These are phyloP conservation scores for Naegleria lovaniensis DNA, from an alignment of 208 protist species.

Conservation along the genomic window DNA sequence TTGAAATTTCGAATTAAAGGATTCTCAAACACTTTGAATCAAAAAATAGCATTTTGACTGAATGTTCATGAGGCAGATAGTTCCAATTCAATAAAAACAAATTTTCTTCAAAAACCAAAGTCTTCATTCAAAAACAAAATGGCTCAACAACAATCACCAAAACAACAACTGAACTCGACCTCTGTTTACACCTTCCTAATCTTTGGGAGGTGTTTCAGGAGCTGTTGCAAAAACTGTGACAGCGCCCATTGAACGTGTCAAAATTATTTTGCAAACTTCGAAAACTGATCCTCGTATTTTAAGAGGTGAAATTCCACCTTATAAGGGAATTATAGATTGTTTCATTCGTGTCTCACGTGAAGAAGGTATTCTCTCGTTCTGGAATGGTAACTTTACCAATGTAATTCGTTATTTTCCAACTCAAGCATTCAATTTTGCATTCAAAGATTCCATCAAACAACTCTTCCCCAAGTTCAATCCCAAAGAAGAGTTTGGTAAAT, in stretches of 20 bases:
- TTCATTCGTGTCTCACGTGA: slow-evolving; percentile 76
- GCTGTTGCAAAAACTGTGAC: slow-evolving; percentile 76
- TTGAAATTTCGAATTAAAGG: no score
- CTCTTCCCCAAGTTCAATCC: slow-evolving; percentile 81
- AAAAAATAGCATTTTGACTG: no score
- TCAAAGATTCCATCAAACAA: slow-evolving; percentile 90
- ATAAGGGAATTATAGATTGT: slow-evolving; percentile 88
- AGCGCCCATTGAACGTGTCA: slow-evolving; percentile 89
- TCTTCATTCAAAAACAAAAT: no score
- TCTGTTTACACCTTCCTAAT: no score
- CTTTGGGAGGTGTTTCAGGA: slow-evolving; percentile 45
- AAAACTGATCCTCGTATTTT: slow-evolving; percentile 50
- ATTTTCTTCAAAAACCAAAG: no score
- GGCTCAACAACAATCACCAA: no score
- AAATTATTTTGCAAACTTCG: slow-evolving; percentile 89
- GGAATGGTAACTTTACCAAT: slow-evolving; percentile 93
- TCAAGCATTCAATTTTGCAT: slow-evolving; percentile 95
- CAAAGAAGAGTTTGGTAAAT: slow-evolving; percentile 70
- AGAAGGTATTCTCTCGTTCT: slow-evolving; percentile 86
- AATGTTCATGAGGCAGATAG: no score
- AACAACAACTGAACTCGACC: no score
- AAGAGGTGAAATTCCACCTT: slow-evolving; percentile 50
- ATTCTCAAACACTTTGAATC: no score
- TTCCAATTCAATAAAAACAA: no score
- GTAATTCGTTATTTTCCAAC: slow-evolving; percentile 95